Percentiles rank a stretch among this genome's conserved stretches.
phyloP scores from a whole-genome alignment of 345 rosid species.

The Linum usitatissimum region DNA sequence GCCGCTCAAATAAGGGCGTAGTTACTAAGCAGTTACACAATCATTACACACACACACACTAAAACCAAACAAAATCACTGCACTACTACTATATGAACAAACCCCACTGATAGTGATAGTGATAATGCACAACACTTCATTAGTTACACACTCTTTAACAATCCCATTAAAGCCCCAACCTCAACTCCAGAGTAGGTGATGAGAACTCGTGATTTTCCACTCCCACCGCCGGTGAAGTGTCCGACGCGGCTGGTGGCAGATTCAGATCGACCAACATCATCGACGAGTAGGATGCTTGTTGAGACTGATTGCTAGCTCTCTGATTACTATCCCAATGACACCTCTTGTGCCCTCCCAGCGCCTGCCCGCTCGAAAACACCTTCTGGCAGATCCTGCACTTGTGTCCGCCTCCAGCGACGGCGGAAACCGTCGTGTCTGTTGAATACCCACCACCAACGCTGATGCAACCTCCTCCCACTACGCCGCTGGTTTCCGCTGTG shows the following conservation, averaged over 20 bases:
- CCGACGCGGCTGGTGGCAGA: constrained; percentile 30
- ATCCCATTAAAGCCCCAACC: constrained; percentile 43
- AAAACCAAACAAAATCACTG: neutral
- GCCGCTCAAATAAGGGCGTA: neutral
- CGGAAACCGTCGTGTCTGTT: neutral
- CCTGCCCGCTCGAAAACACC: constrained; percentile 70
- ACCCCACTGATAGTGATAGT: neutral
- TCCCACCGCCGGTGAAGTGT: neutral
- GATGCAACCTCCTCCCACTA: constrained; percentile 3
- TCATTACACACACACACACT: neutral
- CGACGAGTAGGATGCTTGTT: neutral
- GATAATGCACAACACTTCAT: no score
- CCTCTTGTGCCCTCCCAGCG: constrained; percentile 88
- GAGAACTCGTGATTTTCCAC: constrained; percentile 22
- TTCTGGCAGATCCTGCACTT: constrained; percentile 51
- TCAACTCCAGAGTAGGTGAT: constrained; percentile 53
- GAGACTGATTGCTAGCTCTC: constrained; percentile 1
- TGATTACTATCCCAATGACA: constrained; percentile 82
- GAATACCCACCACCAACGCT: neutral
- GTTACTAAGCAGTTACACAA: neutral
- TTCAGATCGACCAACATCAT: constrained; percentile 43
- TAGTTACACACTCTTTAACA: no score
- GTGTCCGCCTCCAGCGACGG: constrained; percentile 20
- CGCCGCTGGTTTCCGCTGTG: constrained; percentile 1
- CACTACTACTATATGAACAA: neutral